Evolutionary conservation across 257 asterid genomes (phyloP), one percentile per base, ranked within the genome.

Genomic region (Echium plantagineum): DNA sequence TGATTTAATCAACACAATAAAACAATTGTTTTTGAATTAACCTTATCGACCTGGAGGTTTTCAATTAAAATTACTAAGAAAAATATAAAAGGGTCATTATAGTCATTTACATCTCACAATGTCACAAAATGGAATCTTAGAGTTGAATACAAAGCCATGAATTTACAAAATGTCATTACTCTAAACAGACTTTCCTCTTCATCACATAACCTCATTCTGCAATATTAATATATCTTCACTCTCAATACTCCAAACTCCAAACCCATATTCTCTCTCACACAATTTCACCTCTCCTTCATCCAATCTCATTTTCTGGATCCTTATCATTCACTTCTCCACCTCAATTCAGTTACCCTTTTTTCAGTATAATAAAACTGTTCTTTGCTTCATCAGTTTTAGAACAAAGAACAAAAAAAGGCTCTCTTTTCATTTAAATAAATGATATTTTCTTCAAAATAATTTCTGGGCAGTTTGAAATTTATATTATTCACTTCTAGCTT

Each of bases 271-370:
- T 55, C 12, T 53, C 26, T 22, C 74, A 64, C 78, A 61, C 72
- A 61, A 19, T 62, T 58, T 65, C 66, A 59, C 59, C 26, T 64
- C 55, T 64, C 63, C 71, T 67, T 60, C 61, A 74, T 78, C 80
- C 72, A 71, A 32, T 71, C 62, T 21, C 53, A 24, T 52, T 66
- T 42, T 49, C 19, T 15, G 38, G 38, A 31, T 24, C 26, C 26
- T 24, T 24, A 24, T 24, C 32, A 28, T 22, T 22, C 13, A 5
- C 9, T 20, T 18, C 58, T 55, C 22, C 58, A 55, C 22, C 58
- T 24, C 58, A 15, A 10, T 55, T 52, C 22, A 1, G 18, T 52
- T 16, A 8, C 57, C 57, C 57, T 7, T 28, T 28, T 28, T 28
- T 3, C 7, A 28, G 32, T 28, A 28, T 6, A 28, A 28, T 1